Evolutionary conservation across 2,329 filamentous ascomycete genomes (phyloP).

Genomic region (Claviceps cyperi): DNA sequence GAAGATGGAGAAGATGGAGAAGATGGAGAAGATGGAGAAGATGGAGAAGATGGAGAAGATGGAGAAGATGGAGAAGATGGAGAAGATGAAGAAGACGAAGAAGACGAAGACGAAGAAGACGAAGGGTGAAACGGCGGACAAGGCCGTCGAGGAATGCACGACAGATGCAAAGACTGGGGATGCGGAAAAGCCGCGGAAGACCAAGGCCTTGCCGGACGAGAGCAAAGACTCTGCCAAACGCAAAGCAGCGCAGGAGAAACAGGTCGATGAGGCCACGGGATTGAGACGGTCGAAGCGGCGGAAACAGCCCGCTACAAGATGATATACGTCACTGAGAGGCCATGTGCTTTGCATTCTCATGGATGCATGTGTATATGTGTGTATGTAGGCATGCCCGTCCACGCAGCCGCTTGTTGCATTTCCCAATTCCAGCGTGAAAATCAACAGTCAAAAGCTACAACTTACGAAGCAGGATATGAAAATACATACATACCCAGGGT

Average conservation of each 20-base stretch:
- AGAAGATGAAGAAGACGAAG: neutral
- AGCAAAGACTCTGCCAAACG: neutral
- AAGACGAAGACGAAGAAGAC: neutral
- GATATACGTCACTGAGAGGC: neutral
- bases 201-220: neutral
- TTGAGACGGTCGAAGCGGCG: conserved; percentile 1
- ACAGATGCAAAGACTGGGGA: neutral
- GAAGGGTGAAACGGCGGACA: neutral
- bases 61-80: too few species aligned
- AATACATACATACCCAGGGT: too few species aligned
- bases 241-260: neutral
- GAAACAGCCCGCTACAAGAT: neutral
- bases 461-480: too few species aligned
- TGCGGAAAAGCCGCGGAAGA: neutral
- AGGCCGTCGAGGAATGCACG: too few species aligned
- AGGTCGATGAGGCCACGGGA: neutral
- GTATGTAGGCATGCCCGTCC: too few species aligned
- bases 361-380: too few species aligned
- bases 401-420: too few species aligned
- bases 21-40: too few species aligned
- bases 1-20: too few species aligned
- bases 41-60: too few species aligned
- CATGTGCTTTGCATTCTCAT: neutral
- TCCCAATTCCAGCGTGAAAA: too few species aligned
- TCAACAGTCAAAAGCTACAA: too few species aligned